Base-by-base conservation (phyloP, 352 stramenopile species). In the Globisporangium yorkense region DNA sequence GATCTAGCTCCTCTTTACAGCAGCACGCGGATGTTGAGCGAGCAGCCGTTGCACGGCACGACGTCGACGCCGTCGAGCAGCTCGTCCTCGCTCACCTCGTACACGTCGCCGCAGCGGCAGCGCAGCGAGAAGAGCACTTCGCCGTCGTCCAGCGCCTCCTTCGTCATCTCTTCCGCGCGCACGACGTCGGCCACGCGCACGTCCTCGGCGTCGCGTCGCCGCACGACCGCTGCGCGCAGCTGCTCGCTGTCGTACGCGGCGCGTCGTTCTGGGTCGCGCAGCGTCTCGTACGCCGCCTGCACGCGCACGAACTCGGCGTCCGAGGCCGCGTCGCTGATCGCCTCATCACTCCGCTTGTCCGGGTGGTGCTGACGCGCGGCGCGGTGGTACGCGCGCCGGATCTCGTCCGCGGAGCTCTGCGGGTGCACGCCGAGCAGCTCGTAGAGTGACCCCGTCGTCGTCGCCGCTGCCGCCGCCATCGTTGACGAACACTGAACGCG, bases 21-120 rank as follows among this genome's bases (percentile, higher is more conserved):
- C 39, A 84, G 7, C 45, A 93, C 84, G 20, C 79, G 77, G 47
- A 94, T 91, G 59, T 92, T 76, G 46, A 92, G 62, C 31, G 84
- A 94, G 68, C 84, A 94, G 31, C 84, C 84, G 35, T 79, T 83
- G 67, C 84, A 94, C 0, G 84, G 78, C 20, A 90, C 78, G 8
- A 92, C 68, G 52, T 90, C 68, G 41, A 87, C 71, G 21, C 73
- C 74, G 33, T 91, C 82, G 6, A 74, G 39, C 31, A 94, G 62
- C 47, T 94, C 81, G 2, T 78, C 69, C 21, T 81, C 54, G 0
- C 65, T 74, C 37, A 94, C 69, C 68, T 92, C 77, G 62, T 91
- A 94, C 41, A 64, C 46, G 52, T 91, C 84, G 40, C 84, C 81
- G 44, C 84, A 94, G 56, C 84, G 80, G 29, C 84, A 94, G 41